phyloP scores from a whole-genome alignment of 495 filamentous ascomycete species.

The Aspergillus haitiensis region DNA sequence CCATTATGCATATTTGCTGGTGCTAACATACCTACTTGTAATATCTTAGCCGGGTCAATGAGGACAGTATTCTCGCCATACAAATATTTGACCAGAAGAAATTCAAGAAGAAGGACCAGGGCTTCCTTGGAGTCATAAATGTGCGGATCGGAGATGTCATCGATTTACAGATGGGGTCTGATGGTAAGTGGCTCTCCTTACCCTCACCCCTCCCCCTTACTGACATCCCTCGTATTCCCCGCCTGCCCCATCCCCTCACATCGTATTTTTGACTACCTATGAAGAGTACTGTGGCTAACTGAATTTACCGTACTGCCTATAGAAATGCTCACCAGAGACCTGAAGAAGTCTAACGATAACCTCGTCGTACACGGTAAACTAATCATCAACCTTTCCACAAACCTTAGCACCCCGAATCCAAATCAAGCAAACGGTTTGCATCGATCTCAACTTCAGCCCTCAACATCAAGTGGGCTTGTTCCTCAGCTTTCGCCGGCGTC shows the following conservation, averaged over 20 bases:
- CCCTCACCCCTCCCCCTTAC: conserved; percentile 7
- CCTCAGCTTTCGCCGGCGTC: conserved; percentile 37
- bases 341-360: conserved; percentile 98
- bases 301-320: conserved; percentile 11
- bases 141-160: conserved; percentile 91
- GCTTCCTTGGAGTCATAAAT: conserved; percentile 96
- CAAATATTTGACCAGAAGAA: conserved; percentile 99
- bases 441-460: conserved; percentile 39
- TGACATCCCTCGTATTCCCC: neutral
- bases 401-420: conserved; percentile 61
- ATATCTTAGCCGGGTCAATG: conserved; percentile 68
- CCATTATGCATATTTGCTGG: neutral
- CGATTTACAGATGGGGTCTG: conserved; percentile 81
- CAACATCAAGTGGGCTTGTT: conserved; percentile 44
- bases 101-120: conserved; percentile 99
- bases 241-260: neutral
- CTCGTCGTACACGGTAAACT: conserved; percentile 96
- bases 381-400: conserved; percentile 92
- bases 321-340: conserved; percentile 97
- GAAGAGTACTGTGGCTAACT: conserved; percentile 5
- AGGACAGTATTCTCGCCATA: conserved; percentile 94
- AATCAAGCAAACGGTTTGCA: conserved; percentile 43
- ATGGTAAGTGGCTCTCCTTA: conserved; percentile 63
- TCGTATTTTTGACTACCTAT: neutral
- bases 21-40: no score